Base-by-base conservation (phyloP, 2,329 filamentous ascomycete genomes). In the Diaporthe vexans region DNA sequence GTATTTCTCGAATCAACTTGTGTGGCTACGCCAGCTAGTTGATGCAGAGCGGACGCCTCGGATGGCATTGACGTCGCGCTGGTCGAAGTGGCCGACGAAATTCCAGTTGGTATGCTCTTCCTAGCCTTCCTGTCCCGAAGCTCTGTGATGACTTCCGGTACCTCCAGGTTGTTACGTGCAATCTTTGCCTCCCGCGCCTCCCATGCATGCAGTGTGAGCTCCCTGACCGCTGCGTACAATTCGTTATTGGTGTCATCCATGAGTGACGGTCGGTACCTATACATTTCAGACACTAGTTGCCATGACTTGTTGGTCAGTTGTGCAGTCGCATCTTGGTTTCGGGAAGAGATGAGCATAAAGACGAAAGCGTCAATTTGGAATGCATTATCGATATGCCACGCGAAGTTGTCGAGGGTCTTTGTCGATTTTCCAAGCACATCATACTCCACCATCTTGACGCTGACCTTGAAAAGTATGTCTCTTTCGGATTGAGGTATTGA, bases 331-430 rank as follows among this genome's bases (percentile, higher is more conserved):
- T 75, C 71, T 57, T 79, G 78, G 17, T 54, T 77, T 21, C 76
- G 74, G 33, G 74, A 75, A 13, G 73, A 72, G 5, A 75, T 76
- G 48, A 76, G 75, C 75, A 76, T 76, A 54, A 75, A 76, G 29
- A 76, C 71, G 29, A 76, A 75, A n/a, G 75, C 73, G 35, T 76
- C 75, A 56, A 76, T 76, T 71, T 79, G 77, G 71, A 78, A 78
- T 63, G 76, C 76, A 35, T 75, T 76, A 26, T 79, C 77, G 46
- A 78, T 76, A 56, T 78, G 78, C 78, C 77, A 79, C 4, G 58
- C 71, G 57, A 78, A 79, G 8, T 73, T 76, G 9, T 73, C 74
- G 3, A 79, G 61, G 21, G 58, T 70, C 24, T 48, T 70, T 1
- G 71, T 73, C 4, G 74, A 74, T 35, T 77, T 73, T 0, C 75